phyloP scores from a whole-genome alignment of 1,284 basidiomycete species.

The Ceratobasidium sp. region DNA sequence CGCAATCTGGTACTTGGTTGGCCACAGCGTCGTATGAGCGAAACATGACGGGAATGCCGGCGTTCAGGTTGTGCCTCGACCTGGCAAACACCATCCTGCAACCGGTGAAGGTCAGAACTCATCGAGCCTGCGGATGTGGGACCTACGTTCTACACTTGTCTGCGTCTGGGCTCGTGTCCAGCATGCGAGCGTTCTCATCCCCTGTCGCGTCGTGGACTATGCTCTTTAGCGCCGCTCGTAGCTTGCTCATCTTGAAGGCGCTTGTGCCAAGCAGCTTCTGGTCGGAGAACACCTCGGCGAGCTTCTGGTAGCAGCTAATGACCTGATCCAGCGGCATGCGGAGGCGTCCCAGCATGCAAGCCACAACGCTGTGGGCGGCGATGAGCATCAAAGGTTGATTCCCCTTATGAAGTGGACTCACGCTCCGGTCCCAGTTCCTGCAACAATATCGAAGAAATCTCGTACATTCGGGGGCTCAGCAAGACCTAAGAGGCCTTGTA shows the following conservation, averaged over 20 bases:
- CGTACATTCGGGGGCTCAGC: background rate
- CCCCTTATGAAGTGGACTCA: background rate
- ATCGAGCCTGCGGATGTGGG: background rate
- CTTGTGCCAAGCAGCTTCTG: background rate
- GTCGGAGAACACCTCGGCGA: slow-evolving; percentile 5
- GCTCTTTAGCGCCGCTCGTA: background rate
- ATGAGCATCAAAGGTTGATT: background rate
- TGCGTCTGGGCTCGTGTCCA: background rate
- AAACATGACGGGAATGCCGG: background rate
- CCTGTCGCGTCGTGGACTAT: slow-evolving; percentile 3
- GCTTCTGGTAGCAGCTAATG: background rate
- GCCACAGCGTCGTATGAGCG: too few relatives aligned
- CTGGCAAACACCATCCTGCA: background rate
- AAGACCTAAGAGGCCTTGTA: background rate
- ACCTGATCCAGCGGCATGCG: background rate
- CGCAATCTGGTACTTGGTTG: too few relatives aligned
- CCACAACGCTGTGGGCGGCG: background rate
- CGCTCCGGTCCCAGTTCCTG: slow-evolving; percentile 3
- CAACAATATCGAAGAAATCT: background rate
- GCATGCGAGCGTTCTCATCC: background rate
- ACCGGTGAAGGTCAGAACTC: background rate
- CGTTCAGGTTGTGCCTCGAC: background rate
- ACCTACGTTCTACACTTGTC: background rate
- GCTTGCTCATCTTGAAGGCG: slow-evolving; percentile 1
- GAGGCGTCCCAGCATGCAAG: background rate